Percentiles rank a stretch among this genome's conserved stretches.
phyloP scores from a whole-genome alignment of 2,329 filamentous ascomycete species.

The Aureobasidium sp. region DNA sequence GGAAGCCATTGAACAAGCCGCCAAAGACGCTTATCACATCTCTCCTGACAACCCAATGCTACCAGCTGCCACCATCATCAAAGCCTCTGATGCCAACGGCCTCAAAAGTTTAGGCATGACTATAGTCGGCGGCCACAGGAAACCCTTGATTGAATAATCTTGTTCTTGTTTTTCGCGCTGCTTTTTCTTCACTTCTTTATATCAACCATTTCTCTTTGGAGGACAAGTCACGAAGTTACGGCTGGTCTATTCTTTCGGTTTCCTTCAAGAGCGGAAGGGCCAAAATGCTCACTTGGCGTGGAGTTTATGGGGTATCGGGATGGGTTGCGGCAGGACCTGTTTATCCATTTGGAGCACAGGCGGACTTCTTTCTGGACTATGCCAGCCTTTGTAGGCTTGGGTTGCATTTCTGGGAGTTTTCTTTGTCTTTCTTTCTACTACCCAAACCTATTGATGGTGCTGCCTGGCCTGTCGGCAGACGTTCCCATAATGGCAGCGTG shows the following conservation, averaged over 20 bases:
- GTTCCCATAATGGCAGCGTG: no score
- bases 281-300: constrained; percentile 10
- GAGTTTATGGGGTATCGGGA: constrained; percentile 4
- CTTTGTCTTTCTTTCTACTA: background rate
- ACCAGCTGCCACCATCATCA: constrained; percentile 76
- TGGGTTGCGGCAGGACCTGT: no score
- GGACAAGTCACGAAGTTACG: constrained; percentile 7
- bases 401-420: background rate
- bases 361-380: no score
- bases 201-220: background rate
- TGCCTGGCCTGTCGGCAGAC: no score
- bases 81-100: constrained; percentile 64
- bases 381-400: background rate
- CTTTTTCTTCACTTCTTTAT: background rate
- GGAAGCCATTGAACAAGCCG: constrained; percentile 94
- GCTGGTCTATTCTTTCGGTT: background rate
- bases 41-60: constrained; percentile 87
- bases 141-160: constrained; percentile 58
- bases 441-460: no score
- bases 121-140: constrained; percentile 55
- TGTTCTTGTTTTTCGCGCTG: background rate
- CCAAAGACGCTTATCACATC: constrained; percentile 82
- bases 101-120: constrained; percentile 55
- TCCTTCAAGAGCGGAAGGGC: background rate
- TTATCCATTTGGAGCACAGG: no score